Percentiles rank a stretch among this genome's conserved stretches.
phyloP scores from a whole-genome alignment of 352 stramenopile species.

The Thalassiosira hispida region DNA sequence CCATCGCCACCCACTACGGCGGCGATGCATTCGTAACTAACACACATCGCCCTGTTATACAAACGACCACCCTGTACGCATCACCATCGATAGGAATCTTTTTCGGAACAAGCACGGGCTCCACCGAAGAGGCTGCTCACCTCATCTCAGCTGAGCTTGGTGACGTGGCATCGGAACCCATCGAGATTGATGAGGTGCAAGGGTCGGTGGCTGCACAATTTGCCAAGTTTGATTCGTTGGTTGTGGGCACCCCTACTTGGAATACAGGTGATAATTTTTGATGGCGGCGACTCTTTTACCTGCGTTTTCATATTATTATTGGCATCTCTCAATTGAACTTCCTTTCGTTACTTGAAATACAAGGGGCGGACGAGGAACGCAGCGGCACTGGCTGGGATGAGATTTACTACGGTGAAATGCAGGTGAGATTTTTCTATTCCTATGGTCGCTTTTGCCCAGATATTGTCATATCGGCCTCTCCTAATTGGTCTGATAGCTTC shows the following conservation, averaged over 20 bases:
- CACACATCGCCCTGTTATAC: neutral
- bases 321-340: neutral
- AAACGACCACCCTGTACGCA: slow-evolving; percentile 11
- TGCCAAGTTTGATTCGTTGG: slow-evolving; percentile 74
- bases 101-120: slow-evolving; percentile 80
- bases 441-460: neutral
- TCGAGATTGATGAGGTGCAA: slow-evolving; percentile 80
- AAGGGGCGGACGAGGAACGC: slow-evolving; percentile 73
- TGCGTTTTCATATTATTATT: neutral
- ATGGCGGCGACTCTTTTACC: neutral
- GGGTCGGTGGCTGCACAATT: slow-evolving; percentile 68
- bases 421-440: slow-evolving; percentile 11
- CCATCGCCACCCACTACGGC: slow-evolving; percentile 12
- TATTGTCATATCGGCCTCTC: no score
- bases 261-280: slow-evolving; percentile 58
- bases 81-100: slow-evolving; percentile 70
- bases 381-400: slow-evolving; percentile 84
- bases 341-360: neutral
- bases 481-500: no score
- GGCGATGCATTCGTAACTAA: slow-evolving; percentile 10
- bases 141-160: slow-evolving; percentile 71
- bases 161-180: slow-evolving; percentile 69
- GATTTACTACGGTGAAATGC: slow-evolving; percentile 81
- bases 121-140: slow-evolving; percentile 71
- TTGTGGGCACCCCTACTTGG: slow-evolving; percentile 80